Conservation (phyloP, 2,329 filamentous ascomycete species). For the Ophiocordyceps robertsii region DNA sequence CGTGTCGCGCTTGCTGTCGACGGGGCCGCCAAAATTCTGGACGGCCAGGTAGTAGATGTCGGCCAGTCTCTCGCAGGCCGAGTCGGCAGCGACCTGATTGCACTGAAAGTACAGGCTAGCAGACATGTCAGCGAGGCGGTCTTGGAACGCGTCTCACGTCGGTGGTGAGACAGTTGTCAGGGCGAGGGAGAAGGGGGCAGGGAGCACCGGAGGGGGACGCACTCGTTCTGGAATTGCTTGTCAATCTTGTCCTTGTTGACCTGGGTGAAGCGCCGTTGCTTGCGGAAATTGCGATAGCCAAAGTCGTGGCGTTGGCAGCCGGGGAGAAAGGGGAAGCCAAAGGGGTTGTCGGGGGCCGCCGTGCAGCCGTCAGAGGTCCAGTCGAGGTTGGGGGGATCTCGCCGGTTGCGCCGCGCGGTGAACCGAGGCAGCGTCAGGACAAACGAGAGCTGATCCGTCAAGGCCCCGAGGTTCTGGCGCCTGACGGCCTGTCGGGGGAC, state of each 20-base stretch:
- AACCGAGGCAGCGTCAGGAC: constrained; percentile 26
- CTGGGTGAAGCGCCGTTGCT: constrained; percentile 31
- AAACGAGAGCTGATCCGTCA: constrained; percentile 36
- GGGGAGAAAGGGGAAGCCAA: constrained; percentile 27
- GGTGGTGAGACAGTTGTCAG: neutral
- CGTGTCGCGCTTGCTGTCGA: constrained; percentile 7
- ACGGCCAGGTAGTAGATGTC: constrained; percentile 28
- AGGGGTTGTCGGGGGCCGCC: constrained; percentile 27
- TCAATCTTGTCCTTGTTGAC: constrained; percentile 30
- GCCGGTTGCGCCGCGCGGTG: constrained; percentile 21
- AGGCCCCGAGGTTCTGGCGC: constrained; percentile 11
- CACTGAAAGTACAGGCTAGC: constrained; percentile 24
- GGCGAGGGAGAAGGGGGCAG: neutral
- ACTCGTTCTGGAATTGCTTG: constrained; percentile 33
- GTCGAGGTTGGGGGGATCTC: constrained; percentile 23
- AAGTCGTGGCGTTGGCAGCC: constrained; percentile 43
- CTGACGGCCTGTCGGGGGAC: neutral
- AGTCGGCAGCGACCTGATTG: constrained; percentile 5
- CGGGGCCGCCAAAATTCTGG: constrained; percentile 18
- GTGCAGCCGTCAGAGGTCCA: constrained; percentile 31
- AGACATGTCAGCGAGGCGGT: neutral
- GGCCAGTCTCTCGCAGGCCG: constrained; percentile 19
- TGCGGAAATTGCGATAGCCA: constrained; percentile 39
- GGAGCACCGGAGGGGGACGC: constrained; percentile 4
- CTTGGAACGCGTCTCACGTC: neutral